phyloP scores from a whole-genome alignment of 2,329 filamentous ascomycete species.

The Geosmithia putterillii region DNA sequence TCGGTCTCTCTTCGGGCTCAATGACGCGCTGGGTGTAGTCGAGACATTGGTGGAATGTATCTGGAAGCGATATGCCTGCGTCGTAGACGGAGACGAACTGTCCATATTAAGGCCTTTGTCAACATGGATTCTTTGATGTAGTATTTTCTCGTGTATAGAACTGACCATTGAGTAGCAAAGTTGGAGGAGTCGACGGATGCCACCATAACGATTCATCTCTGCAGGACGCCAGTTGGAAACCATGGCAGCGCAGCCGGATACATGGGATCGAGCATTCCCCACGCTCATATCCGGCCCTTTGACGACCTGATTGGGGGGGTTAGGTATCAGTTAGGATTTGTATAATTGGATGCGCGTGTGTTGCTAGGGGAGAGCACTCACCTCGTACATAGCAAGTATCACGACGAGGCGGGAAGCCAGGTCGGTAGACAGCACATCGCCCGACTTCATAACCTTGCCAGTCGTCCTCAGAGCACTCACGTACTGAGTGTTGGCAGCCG shows the following conservation, averaged over 20 bases:
- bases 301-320: conserved; percentile 34
- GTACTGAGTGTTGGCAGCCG: conserved; percentile 39
- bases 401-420: conserved; percentile 40
- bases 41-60: conserved; percentile 29
- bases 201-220: conserved; percentile 22
- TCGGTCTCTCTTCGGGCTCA: conserved; percentile 21
- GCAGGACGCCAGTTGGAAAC: conserved; percentile 32
- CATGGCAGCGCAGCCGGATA: conserved; percentile 47
- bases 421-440: conserved; percentile 20
- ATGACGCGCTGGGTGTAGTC: conserved; percentile 21
- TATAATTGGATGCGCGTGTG: not conserved
- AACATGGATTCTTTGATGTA: conserved; percentile 1
- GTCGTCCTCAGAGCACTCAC: conserved; percentile 37
- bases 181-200: conserved; percentile 39
- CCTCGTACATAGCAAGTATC: conserved; percentile 50
- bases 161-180: conserved; percentile 42
- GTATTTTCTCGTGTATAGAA: conserved; percentile 7
- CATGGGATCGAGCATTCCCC: conserved; percentile 41
- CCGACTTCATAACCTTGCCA: conserved; percentile 23
- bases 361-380: conserved; percentile 15
- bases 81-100: conserved; percentile 33
- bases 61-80: conserved; percentile 24
- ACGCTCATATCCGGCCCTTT: conserved; percentile 26
- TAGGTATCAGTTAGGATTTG: conserved; percentile 7
- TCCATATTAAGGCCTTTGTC: conserved; percentile 1